A percentile compares a stretch with the other conserved stretches of the same genome.
Evolutionary conservation across 306 rosid species (phyloP).

Genomic region (Arachis stenosperma): DNA sequence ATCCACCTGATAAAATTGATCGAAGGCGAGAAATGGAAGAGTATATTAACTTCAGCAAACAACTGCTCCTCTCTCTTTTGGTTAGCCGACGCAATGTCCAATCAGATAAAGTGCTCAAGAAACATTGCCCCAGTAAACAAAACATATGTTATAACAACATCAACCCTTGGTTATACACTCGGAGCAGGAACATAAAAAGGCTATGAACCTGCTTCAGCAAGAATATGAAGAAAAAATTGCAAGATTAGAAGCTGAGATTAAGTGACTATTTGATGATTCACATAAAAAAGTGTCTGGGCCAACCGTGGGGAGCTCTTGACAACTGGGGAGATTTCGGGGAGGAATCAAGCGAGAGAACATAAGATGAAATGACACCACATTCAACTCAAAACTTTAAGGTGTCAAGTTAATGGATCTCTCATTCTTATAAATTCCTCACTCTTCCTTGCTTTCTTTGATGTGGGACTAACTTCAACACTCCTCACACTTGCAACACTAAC

Average conservation of each 20-base stretch:
- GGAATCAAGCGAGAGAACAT: too few relatives aligned
- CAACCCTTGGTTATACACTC: background rate
- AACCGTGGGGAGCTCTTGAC: too few relatives aligned
- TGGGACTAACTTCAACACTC: too few relatives aligned
- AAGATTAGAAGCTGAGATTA: conserved; percentile 56
- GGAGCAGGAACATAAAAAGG: conserved; percentile 53
- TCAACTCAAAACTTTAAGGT: too few relatives aligned
- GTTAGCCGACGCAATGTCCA: background rate
- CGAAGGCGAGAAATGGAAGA: background rate
- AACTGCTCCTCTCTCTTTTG: background rate
- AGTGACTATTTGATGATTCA: conserved; percentile 48
- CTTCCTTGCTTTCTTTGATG: too few relatives aligned
- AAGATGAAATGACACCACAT: too few relatives aligned
- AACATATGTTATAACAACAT: background rate
- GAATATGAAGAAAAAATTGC: conserved; percentile 52
- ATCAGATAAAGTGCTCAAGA: background rate
- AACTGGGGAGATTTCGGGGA: too few relatives aligned
- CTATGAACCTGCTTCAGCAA: conserved; percentile 55
- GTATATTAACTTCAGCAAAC: background rate
- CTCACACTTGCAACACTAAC: too few relatives aligned
- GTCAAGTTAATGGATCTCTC: too few relatives aligned
- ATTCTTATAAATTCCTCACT: too few relatives aligned
- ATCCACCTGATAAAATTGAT: background rate
- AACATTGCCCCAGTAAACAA: background rate
- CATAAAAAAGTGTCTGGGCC: background rate